Evolutionary conservation across 208 protist genomes (phyloP).

Genomic region (Balamuthia mandrillaris): DNA sequence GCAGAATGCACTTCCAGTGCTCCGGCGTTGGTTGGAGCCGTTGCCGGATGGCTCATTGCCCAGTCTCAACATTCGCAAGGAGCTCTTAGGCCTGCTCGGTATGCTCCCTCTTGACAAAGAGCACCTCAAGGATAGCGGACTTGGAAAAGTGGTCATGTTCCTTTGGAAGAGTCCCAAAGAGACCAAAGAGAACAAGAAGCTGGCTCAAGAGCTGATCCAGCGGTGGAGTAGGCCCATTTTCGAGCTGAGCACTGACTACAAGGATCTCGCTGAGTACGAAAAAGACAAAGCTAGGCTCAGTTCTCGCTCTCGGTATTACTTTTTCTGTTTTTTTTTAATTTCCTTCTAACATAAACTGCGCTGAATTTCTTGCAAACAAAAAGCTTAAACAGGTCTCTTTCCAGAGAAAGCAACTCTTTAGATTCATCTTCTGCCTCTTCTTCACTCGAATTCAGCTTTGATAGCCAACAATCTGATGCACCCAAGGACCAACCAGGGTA

Average conservation of each 20-base stretch:
- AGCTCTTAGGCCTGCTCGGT: not conserved
- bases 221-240: slow-evolving; percentile 23
- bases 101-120: slow-evolving; percentile 1
- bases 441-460: no score
- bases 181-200: slow-evolving; percentile 32
- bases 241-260: slow-evolving; percentile 10
- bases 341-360: not conserved
- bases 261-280: not conserved
- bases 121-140: not conserved
- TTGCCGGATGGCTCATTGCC: not conserved
- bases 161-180: slow-evolving; percentile 17
- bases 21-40: slow-evolving; percentile 6
- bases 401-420: no score
- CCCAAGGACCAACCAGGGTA: no score
- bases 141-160: slow-evolving; percentile 17
- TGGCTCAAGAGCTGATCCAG: slow-evolving; percentile 25
- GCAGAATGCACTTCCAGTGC: not conserved
- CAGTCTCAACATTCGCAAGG: slow-evolving; percentile 11
- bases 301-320: not conserved
- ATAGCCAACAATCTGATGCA: no score
- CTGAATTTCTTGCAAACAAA: not conserved
- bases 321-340: not conserved
- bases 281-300: not conserved
- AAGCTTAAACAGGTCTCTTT: no score
- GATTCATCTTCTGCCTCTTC: slow-evolving; percentile 4